These are phyloP conservation scores for Nicotiana paniculata DNA, from an alignment of 257 asterid species.

Conservation along the genomic window DNA sequence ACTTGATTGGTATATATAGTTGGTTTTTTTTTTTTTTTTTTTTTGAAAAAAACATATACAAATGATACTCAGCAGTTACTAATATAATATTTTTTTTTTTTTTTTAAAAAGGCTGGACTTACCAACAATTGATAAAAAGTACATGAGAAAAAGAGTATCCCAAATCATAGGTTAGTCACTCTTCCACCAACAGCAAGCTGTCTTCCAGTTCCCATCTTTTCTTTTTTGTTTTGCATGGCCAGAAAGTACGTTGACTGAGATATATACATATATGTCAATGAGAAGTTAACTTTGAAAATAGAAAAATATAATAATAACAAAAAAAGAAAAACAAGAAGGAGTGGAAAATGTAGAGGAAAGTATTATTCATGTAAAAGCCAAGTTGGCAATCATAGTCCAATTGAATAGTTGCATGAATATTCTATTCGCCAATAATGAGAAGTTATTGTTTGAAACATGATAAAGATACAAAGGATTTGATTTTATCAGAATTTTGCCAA, in stretches of 20 bases:
- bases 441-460: neutral
- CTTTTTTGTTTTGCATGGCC: neutral
- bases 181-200: slow-evolving; percentile 9
- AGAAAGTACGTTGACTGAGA: neutral
- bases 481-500: neutral
- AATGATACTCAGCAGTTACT: too few species aligned
- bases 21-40: too few species aligned
- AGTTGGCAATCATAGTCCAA: slow-evolving; percentile 12
- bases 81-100: too few species aligned
- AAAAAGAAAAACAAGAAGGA: neutral
- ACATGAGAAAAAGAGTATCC: neutral
- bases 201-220: neutral
- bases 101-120: neutral
- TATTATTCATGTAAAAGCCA: neutral
- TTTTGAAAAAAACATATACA: too few species aligned
- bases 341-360: neutral
- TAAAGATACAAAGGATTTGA: neutral
- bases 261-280: neutral
- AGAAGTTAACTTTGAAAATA: neutral
- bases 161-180: slow-evolving; percentile 6
- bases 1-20: neutral
- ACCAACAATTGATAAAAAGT: neutral
- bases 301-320: neutral
- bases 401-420: slow-evolving; percentile 11
- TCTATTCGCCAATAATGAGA: neutral